Percentiles rank a stretch among this genome's conserved stretches.
Evolutionary conservation across 768 basidiomycete species (phyloP).

Genomic region (Calocybe gangraenosa): DNA sequence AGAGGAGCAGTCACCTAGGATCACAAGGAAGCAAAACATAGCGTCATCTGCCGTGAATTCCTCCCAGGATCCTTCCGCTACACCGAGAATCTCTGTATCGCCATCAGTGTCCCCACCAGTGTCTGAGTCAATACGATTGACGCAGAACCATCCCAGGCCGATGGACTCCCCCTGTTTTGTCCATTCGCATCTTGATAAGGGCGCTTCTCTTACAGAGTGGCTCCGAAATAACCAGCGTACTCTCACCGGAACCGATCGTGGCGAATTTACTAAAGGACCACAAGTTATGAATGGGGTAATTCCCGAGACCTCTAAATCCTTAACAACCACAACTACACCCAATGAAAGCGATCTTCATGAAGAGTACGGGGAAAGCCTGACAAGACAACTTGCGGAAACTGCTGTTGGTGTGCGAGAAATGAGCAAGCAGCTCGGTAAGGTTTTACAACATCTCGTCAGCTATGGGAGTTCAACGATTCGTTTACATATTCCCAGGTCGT

Average conservation of each 20-base stretch:
- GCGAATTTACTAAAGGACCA: constrained; percentile 50
- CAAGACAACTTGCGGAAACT: constrained; percentile 92
- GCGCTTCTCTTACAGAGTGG: constrained; percentile 76
- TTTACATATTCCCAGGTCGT: constrained; percentile 54
- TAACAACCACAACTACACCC: constrained; percentile 17
- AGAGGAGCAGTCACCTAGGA: constrained; percentile 31
- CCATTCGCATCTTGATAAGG: constrained; percentile 86
- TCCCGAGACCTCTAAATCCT: constrained; percentile 15
- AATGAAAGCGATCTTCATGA: constrained; percentile 48
- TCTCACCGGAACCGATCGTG: constrained; percentile 29
- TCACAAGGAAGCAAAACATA: constrained; percentile 20
- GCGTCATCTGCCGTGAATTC: constrained; percentile 12
- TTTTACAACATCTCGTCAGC: constrained; percentile 3
- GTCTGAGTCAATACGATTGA: constrained; percentile 11
- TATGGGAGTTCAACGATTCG: constrained; percentile 1
- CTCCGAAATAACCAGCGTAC: constrained; percentile 43
- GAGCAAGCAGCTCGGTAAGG: constrained; percentile 94
- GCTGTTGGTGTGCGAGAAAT: constrained; percentile 96
- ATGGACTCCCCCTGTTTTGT: constrained; percentile 85
- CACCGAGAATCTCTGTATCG: constrained; percentile 14
- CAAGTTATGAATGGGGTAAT: constrained; percentile 23
- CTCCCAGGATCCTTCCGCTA: constrained; percentile 19
- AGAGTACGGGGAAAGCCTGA: constrained; percentile 73
- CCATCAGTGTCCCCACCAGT: constrained; percentile 15
- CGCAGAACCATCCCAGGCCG: constrained; percentile 22